These are phyloP conservation scores for Rhizopus delemar DNA, from an alignment of 371 early-diverging fungal species.

Conservation along the genomic window DNA sequence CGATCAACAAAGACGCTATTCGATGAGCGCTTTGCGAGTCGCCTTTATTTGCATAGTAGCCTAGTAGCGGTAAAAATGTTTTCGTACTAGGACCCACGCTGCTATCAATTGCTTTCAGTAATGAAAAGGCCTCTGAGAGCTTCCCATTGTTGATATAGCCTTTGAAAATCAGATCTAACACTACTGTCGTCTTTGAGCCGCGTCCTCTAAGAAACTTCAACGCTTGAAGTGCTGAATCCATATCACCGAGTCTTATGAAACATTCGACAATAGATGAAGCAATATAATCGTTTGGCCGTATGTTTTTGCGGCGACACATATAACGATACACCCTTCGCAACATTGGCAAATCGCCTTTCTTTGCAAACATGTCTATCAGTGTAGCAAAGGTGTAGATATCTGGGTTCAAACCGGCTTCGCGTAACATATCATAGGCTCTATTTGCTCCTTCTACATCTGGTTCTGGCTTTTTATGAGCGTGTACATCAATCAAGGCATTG, in stretches of 20 bases:
- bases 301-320: slow-evolving; percentile 24
- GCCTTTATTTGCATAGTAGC: slow-evolving; percentile 35
- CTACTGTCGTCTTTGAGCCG: slow-evolving; percentile 22
- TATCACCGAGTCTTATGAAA: slow-evolving; percentile 32
- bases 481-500: slow-evolving; percentile 53
- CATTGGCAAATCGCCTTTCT: slow-evolving; percentile 33
- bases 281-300: slow-evolving; percentile 32
- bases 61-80: slow-evolving; percentile 33
- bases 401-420: slow-evolving; percentile 30
- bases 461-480: slow-evolving; percentile 41
- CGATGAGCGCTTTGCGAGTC: slow-evolving; percentile 23
- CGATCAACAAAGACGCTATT: slow-evolving; percentile 29
- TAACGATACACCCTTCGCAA: slow-evolving; percentile 30
- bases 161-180: slow-evolving; percentile 32
- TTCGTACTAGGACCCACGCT: slow-evolving; percentile 11
- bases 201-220: not conserved
- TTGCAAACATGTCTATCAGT: slow-evolving; percentile 48
- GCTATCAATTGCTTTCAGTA: slow-evolving; percentile 31
- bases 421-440: slow-evolving; percentile 29
- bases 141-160: slow-evolving; percentile 24
- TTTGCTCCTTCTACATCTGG: slow-evolving; percentile 37
- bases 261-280: slow-evolving; percentile 41
- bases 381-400: slow-evolving; percentile 40
- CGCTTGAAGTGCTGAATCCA: slow-evolving; percentile 17
- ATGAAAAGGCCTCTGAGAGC: slow-evolving; percentile 22